Evolutionary conservation across 176 grass and related monocot species (phyloP), one percentile per base, ranked within the genome.

Genomic region (Oropetium thomaeum): DNA sequence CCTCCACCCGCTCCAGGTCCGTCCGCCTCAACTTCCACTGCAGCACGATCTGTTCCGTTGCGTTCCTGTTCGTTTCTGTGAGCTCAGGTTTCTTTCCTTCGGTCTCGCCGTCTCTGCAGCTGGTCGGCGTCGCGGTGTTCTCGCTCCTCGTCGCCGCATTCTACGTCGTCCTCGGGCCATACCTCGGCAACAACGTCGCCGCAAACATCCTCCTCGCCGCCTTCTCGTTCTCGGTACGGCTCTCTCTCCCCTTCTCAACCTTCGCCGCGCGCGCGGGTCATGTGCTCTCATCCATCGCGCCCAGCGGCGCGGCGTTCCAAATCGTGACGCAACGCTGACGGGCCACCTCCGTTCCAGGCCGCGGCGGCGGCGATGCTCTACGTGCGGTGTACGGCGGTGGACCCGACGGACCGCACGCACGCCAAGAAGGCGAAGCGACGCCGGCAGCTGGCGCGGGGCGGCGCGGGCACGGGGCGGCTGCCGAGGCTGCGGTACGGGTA

Each of bases 1-100:
- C 14, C 91, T 95, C 54, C 96, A 99, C 81, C 91, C 86, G 6
- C 89, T 99, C 58, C 91, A 98, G 95, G 95, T 93, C 32, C n/a
- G 58, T 55, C 29, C 29, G 64, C 20, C 20, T 8, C 5, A 23
- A 4, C 12, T n/a, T 0, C 41, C 26, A 3, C 23, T n/a, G 8
- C 15, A 15, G 0, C 13, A 7, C 9, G 23, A 23, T 4, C 7
- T 43, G 3, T 31, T 14, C 57, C 28, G n/a, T n/a, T n/a, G n/a
- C n/a, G n/a, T 61, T n/a, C 42, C 58, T 8, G 43, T 32, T 10
- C 1, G 44, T 70, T 70, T n/a, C 58, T 34, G 19, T 48, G 63
- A 70, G 44, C 44, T 70, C 58, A 29, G 13, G 38, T 14, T 29
- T 59, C 58, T 30, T 6, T n/a, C n/a, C 29, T 57, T 14, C 6